These are phyloP conservation scores for Ceratopteris richardii DNA, from an alignment of 75 land plant species.

Conservation along the genomic window DNA sequence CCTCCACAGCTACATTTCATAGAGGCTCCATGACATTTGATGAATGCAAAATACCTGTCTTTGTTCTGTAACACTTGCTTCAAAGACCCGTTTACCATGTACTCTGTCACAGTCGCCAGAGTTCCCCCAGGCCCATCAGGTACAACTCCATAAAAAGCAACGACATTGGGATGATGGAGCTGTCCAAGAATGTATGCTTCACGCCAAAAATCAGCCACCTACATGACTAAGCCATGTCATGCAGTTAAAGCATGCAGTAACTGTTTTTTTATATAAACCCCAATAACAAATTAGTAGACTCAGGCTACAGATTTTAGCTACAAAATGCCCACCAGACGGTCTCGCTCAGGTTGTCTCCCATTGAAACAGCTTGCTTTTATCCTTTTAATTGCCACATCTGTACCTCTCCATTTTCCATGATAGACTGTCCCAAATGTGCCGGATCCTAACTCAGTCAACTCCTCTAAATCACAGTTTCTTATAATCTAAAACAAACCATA, in stretches of 20 bases:
- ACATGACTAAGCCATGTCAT: slow-evolving; percentile 1
- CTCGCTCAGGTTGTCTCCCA: slow-evolving; percentile 57
- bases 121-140: slow-evolving; percentile 72
- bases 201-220: slow-evolving; percentile 64
- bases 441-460: slow-evolving; percentile 59
- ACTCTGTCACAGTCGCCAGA: slow-evolving; percentile 74
- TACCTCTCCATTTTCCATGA: slow-evolving; percentile 86
- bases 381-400: slow-evolving; percentile 69
- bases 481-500: slow-evolving; percentile 40
- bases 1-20: too few relatives aligned
- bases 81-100: slow-evolving; percentile 77
- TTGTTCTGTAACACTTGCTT: slow-evolving; percentile 53
- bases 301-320: too few relatives aligned
- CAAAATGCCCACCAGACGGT: slow-evolving; percentile 39
- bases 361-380: slow-evolving; percentile 70
- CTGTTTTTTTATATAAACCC: too few relatives aligned
- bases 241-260: too few relatives aligned
- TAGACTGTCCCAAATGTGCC: slow-evolving; percentile 81
- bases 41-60: slow-evolving; percentile 34
- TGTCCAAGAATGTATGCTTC: slow-evolving; percentile 63
- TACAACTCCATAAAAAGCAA: slow-evolving; percentile 78
- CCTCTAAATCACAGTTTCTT: slow-evolving; percentile 61
- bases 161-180: slow-evolving; percentile 79
- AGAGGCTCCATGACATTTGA: not conserved
- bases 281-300: too few relatives aligned